Conservation (phyloP, 495 filamentous ascomycete species). For the Darksidea phi region DNA sequence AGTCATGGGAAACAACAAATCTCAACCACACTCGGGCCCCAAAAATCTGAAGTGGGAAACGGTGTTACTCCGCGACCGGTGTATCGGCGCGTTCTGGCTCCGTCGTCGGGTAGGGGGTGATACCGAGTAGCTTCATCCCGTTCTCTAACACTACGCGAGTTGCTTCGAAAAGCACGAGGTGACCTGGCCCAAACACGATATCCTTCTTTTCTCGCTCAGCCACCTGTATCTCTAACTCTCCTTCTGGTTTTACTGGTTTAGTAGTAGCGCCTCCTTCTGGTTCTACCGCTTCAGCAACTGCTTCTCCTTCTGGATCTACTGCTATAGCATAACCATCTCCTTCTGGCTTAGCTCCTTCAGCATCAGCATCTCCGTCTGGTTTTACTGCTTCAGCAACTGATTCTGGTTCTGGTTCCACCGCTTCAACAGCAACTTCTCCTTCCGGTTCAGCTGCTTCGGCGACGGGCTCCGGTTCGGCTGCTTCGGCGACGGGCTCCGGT, state of each 20-base stretch:
- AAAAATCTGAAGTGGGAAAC: too few relatives aligned
- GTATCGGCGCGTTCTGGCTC: slow-evolving; percentile 14
- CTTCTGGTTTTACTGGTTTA: background rate
- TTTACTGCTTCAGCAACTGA: background rate
- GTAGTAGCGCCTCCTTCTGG: background rate
- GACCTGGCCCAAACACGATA: background rate
- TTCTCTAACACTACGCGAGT: slow-evolving; percentile 76
- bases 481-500: too few relatives aligned
- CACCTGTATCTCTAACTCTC: too few relatives aligned
- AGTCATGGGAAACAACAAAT: background rate
- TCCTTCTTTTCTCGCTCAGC: background rate
- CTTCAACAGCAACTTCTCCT: background rate
- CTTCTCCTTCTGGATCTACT: too few relatives aligned
- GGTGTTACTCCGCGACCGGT: slow-evolving; percentile 7
- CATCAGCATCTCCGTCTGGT: background rate
- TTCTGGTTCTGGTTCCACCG: too few relatives aligned
- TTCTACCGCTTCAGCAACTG: background rate
- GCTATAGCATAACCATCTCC: background rate
- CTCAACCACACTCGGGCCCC: background rate
- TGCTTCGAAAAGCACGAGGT: slow-evolving; percentile 73
- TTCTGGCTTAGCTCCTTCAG: background rate
- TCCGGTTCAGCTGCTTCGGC: too few relatives aligned
- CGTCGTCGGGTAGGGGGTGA: slow-evolving; percentile 63
- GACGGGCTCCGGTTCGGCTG: too few relatives aligned
- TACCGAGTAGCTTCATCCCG: slow-evolving; percentile 78